Base-by-base conservation (phyloP, 192 early-diverging fungal species). In the Coemansia sp. region DNA sequence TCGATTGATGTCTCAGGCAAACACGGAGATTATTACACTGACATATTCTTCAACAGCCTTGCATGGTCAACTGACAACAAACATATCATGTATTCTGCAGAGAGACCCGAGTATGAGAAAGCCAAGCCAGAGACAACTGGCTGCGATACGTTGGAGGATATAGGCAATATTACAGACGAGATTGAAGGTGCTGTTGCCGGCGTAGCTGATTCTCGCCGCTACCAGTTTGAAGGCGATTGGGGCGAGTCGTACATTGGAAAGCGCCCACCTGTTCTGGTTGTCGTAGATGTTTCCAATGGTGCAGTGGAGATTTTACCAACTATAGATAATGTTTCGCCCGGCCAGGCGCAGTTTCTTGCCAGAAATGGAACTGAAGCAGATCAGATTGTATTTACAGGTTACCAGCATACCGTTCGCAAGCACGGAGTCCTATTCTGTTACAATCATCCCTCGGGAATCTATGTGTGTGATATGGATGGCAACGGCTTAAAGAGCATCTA, bases 1-100 rank as follows among this genome's bases (percentile, higher is more conserved):
- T 72, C 74, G 11, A 72, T 89, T 51, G 86, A 91, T 30, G 88
- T 91, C 23, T 85, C 88, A 6, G 70, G 80, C 39, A 51, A 59
- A 24, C 92, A 93, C 51, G 91, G 88, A n/a, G 84, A 87, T 25
- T 92, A 91, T 72, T 93, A 91, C 62, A 64, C 70, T 11, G 90
- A 92, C 69, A 68, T 84, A 46, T 85, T 80, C 20, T 89, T 90
- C 72, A 89, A 89, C n/a, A 68, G 77, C 14, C 61, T 93, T 20
- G 73, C 78, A 14, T 89, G 90, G 87, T 86, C 90, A 6, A 55
- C 61, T 24, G 75, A 83, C 68, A 87, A 86, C 71, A 70, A 33
- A 27, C 68, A 78, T 8, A 30, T 91, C 23, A 83, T 87, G 9
- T 93, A 93, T 63, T 73, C 87, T 33, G 92, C 92, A n/a, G 91